Percentiles rank a stretch among this genome's conserved stretches.
Evolutionary conservation across 1,284 basidiomycete species (phyloP).

Genomic region (Ganoderma resinaceum): DNA sequence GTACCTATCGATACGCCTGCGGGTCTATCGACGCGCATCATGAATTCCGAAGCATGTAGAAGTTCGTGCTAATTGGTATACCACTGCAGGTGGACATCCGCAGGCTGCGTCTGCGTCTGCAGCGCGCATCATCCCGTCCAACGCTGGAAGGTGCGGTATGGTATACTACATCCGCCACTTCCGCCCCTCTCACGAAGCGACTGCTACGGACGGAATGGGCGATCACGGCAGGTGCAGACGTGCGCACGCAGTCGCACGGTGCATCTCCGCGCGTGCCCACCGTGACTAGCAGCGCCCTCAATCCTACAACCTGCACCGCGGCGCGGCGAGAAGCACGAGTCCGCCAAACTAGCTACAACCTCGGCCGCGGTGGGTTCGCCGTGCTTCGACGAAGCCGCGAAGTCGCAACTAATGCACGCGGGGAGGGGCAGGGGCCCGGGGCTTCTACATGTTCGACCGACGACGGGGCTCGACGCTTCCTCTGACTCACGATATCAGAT

Average conservation of each 20-base stretch:
- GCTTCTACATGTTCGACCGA: too few species aligned
- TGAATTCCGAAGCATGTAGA: not conserved
- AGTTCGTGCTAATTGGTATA: not conserved
- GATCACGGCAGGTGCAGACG: too few species aligned
- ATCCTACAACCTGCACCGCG: not conserved
- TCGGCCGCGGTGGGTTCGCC: conserved; percentile 9
- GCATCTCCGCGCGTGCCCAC: conserved; percentile 1
- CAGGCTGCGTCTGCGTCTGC: not conserved
- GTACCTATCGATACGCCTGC: not conserved
- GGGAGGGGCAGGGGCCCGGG: too few species aligned
- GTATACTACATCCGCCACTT: not conserved
- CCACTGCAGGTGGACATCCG: not conserved
- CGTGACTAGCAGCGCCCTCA: too few species aligned
- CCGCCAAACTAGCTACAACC: conserved; percentile 8
- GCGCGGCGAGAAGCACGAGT: not conserved
- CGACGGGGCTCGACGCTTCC: too few species aligned
- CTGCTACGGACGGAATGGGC: too few species aligned
- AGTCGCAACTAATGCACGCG: not conserved
- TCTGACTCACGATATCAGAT: too few species aligned
- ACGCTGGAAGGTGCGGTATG: not conserved
- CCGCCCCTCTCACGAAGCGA: too few species aligned
- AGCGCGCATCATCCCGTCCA: not conserved
- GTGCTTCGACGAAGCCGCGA: not conserved
- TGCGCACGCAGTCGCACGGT: not conserved
- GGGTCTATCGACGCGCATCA: not conserved